A percentile compares a stretch with the other conserved stretches of the same genome.
Conservation (phyloP, 192 early-diverging fungal genomes). For the Coemansia sp. region DNA sequence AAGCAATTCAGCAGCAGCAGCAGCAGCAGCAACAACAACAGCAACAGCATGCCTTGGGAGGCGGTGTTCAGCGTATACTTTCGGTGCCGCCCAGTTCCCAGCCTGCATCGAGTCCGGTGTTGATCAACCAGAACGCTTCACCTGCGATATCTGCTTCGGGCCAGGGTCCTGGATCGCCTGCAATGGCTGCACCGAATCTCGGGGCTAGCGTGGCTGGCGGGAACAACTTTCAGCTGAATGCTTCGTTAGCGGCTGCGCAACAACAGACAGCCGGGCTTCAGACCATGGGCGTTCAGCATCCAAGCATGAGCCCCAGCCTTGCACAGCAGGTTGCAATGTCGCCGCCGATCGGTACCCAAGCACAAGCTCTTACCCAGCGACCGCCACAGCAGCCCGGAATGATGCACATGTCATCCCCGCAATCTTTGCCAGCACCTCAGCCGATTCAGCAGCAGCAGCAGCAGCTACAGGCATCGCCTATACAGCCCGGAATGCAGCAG, state of each 20-base stretch:
- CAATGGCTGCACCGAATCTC: slow-evolving; percentile 16
- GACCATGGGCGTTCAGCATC: slow-evolving; percentile 6
- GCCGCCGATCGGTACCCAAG: slow-evolving; percentile 18
- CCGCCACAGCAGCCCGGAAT: slow-evolving; percentile 8
- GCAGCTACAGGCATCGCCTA: neutral
- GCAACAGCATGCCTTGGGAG: slow-evolving; percentile 23
- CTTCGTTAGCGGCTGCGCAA: neutral
- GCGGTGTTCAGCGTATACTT: slow-evolving; percentile 22
- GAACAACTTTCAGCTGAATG: slow-evolving; percentile 9
- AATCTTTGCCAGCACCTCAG: slow-evolving; percentile 10
- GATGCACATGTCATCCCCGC: slow-evolving; percentile 13
- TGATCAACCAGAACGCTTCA: slow-evolving; percentile 15
- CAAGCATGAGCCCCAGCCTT: slow-evolving; percentile 18
- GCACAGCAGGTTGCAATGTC: slow-evolving; percentile 17
- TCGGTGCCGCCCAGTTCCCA: slow-evolving; percentile 18
- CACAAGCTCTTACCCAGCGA: slow-evolving; percentile 12
- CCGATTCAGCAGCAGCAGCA: slow-evolving; percentile 14
- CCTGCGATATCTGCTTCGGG: neutral
- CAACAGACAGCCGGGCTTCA: slow-evolving; percentile 11
- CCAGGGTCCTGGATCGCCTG: slow-evolving; percentile 13
- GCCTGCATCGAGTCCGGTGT: slow-evolving; percentile 24
- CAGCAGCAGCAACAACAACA: slow-evolving; percentile 26
- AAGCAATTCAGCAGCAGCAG: slow-evolving; percentile 35
- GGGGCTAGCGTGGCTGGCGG: neutral
- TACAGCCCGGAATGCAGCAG: slow-evolving; percentile 26